phyloP scores from a whole-genome alignment of 176 grass and related monocot species.

The Phragmites australis region DNA sequence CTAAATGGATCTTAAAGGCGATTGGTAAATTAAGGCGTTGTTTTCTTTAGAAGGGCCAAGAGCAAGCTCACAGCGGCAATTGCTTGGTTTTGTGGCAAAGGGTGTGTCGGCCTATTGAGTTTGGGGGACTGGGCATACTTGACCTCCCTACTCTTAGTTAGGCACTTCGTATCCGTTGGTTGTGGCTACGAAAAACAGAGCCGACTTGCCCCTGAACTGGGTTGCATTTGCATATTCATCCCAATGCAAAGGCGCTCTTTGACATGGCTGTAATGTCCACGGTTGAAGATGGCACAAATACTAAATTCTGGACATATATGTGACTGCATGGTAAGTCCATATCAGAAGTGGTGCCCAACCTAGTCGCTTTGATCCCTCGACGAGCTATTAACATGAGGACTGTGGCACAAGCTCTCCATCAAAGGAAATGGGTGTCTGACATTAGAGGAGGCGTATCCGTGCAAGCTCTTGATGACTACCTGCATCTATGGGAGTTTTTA shows the following conservation, averaged over 20 bases:
- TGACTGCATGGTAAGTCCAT: not conserved
- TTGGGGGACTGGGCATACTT: no score
- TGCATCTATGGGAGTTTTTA: not conserved
- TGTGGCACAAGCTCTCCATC: not conserved
- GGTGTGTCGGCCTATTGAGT: not conserved
- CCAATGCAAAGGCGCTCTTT: not conserved
- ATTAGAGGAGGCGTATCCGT: not conserved
- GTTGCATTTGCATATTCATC: not conserved
- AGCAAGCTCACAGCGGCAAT: not conserved
- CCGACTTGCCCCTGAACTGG: not conserved
- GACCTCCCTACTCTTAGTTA: not conserved
- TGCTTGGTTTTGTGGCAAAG: not conserved
- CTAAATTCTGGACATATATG: not conserved
- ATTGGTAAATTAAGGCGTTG: not conserved
- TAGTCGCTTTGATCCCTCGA: not conserved
- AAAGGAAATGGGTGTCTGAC: not conserved
- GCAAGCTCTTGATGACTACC: not conserved
- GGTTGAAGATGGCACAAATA: not conserved
- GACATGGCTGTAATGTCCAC: not conserved
- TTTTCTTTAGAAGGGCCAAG: not conserved
- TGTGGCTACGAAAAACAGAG: not conserved
- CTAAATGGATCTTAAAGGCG: not conserved
- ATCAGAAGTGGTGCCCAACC: not conserved
- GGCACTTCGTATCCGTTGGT: not conserved
- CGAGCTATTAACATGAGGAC: not conserved